phyloP scores from a whole-genome alignment of 2,329 filamentous ascomycete species.

The Monosporascus sp. region DNA sequence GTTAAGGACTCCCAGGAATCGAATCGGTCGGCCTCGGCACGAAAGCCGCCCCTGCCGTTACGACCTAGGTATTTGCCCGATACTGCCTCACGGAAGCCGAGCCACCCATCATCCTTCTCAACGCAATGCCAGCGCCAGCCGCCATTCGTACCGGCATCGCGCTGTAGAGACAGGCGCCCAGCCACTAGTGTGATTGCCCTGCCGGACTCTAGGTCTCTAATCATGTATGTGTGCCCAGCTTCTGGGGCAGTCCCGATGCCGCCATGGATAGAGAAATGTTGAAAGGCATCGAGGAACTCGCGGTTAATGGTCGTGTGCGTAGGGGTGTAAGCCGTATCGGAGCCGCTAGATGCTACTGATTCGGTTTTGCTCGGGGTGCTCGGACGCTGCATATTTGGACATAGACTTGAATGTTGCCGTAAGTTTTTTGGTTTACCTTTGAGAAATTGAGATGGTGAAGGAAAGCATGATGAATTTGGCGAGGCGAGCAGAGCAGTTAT shows the following conservation, averaged over 20 bases:
- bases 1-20: constrained; percentile 2
- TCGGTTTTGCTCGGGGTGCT: no score
- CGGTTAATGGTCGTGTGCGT: not conserved
- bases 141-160: not conserved
- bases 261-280: not conserved
- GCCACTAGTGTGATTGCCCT: not conserved
- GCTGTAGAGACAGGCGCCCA: not conserved
- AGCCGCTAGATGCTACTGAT: no score
- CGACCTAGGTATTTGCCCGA: constrained; percentile 7
- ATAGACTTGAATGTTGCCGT: no score
- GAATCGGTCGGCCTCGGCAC: not conserved
- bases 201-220: constrained; percentile 3
- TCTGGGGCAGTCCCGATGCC: constrained; percentile 6
- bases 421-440: no score
- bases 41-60: constrained; percentile 1
- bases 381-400: no score
- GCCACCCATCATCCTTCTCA: constrained; percentile 4
- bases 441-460: no score
- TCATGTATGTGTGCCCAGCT: constrained; percentile 5
- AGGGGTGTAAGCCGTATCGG: not conserved
- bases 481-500: no score
- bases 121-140: constrained; percentile 13
- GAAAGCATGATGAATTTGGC: no score
- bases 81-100: constrained; percentile 7
- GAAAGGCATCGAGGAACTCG: no score